phyloP scores from a whole-genome alignment of 2,329 filamentous ascomycete genomes.

The Arthrobotrys megalospora region DNA sequence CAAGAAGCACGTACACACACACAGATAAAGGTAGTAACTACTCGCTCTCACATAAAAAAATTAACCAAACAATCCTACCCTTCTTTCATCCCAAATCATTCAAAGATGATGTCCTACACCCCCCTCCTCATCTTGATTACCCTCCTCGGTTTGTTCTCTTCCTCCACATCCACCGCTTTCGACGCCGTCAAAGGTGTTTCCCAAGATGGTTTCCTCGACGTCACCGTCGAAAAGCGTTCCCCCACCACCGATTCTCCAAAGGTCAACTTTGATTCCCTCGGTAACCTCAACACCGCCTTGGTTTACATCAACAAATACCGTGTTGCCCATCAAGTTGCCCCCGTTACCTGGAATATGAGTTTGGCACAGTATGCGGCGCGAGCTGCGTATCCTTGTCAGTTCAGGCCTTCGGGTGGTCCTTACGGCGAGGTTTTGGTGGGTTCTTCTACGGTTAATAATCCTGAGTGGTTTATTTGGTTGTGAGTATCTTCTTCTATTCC shows the following conservation, averaged over 20 bases:
- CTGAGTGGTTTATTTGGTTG: constrained; percentile 40
- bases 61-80: too few species aligned
- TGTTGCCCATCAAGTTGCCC: neutral
- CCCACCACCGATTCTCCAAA: neutral
- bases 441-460: constrained; percentile 19
- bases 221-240: neutral
- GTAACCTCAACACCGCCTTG: neutral
- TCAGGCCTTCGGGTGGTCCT: constrained; percentile 8
- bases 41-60: too few species aligned
- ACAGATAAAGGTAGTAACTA: too few species aligned
- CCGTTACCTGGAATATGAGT: constrained; percentile 22
- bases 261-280: neutral
- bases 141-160: too few species aligned
- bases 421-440: constrained; percentile 38
- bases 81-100: too few species aligned
- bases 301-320: constrained; percentile 19
- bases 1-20: too few species aligned
- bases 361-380: constrained; percentile 20
- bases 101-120: too few species aligned
- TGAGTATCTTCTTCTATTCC: constrained; percentile 38
- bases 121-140: too few species aligned
- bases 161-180: too few species aligned
- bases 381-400: constrained; percentile 8
- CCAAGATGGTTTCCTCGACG: neutral
- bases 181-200: neutral